Base-by-base conservation (phyloP, 2,329 filamentous ascomycete genomes). In the Grosmannia penicillata region DNA sequence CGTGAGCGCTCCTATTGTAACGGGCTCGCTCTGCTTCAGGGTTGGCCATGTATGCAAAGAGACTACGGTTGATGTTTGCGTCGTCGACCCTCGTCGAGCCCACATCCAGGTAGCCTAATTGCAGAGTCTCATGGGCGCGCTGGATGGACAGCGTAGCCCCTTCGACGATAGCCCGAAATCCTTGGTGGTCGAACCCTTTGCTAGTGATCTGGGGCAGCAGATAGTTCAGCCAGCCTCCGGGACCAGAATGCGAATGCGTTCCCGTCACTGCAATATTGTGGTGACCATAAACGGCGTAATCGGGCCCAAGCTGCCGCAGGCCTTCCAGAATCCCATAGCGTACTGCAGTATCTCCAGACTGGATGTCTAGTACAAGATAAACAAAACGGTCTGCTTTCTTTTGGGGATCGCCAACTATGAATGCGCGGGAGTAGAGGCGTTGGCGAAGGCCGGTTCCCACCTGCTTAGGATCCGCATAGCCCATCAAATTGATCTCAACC, bases 201-300 rank as follows among this genome's bases (percentile, higher is more conserved):
- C 79, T 89, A 0, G 86, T 89, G 48, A 94, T 79, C 52, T 94
- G 86, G 9, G 86, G 87, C 13, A 95, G 65, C 9, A 94, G 68
- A 51, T 94, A 94, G 56, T 94, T 94, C 53, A 91, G 67, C 85
- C 85, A 95, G 14, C 82, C 87, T 4, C 83, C 87, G 1, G 87
- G 86, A 0, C 85, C 86, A 15, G 84, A 80, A 59, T 95, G 87
- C 3, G 82, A 89, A 54, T 95, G 87, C 0, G 87, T 94, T 25
- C 85, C 87, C 2, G 82, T 91, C 15, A 95, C 70, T n/a, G 87
- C 87, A 15, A 94, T 61, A 48, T 93, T 94, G 47, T 79, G 69
- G 50, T 81, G 73, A 33, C 71, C 74, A 56, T 94, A 93, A 39
- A 82, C 61, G 14, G 75, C 63, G 53, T 87, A 93, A 5, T 81